phyloP scores from a whole-genome alignment of 2,329 filamentous ascomycete genomes.

The Colletotrichum sp. region DNA sequence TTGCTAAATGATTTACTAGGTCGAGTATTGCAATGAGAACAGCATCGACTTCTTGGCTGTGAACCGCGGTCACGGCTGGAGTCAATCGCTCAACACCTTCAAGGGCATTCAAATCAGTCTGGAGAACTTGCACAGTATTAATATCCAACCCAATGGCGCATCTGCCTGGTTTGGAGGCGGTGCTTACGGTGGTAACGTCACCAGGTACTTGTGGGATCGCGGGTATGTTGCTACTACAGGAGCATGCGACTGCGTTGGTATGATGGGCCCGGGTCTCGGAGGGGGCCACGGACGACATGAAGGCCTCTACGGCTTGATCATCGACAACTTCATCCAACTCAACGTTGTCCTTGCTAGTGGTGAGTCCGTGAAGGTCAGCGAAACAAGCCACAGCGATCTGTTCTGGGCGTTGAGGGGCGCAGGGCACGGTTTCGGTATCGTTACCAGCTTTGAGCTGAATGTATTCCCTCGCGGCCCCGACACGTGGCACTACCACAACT shows the following conservation, averaged over 20 bases:
- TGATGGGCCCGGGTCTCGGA: constrained; percentile 55
- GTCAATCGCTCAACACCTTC: constrained; percentile 20
- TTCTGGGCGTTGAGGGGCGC: background rate
- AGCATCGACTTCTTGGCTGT: constrained; percentile 24
- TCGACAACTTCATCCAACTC: constrained; percentile 56
- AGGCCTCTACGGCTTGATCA: constrained; percentile 55
- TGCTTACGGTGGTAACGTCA: background rate
- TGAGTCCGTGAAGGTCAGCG: constrained; percentile 34
- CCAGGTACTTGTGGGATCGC: constrained; percentile 14
- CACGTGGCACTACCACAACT: constrained; percentile 28
- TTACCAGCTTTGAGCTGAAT: constrained; percentile 50
- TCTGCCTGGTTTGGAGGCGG: background rate
- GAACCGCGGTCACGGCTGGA: constrained; percentile 25
- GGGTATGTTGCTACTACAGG: constrained; percentile 37
- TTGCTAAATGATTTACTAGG: background rate
- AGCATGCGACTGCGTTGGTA: constrained; percentile 56
- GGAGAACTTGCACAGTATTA: constrained; percentile 16
- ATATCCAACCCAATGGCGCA: background rate
- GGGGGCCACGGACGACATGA: constrained; percentile 62
- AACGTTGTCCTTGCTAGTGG: constrained; percentile 57
- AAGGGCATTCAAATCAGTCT: constrained; percentile 27
- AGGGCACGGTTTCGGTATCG: constrained; percentile 20
- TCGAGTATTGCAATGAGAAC: constrained; percentile 25
- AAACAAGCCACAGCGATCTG: constrained; percentile 25
- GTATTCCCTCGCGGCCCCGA: constrained; percentile 28